These are phyloP conservation scores for Chaetomium globosum DNA, from an alignment of 2,329 filamentous ascomycete genomes.

Conservation along the genomic window DNA sequence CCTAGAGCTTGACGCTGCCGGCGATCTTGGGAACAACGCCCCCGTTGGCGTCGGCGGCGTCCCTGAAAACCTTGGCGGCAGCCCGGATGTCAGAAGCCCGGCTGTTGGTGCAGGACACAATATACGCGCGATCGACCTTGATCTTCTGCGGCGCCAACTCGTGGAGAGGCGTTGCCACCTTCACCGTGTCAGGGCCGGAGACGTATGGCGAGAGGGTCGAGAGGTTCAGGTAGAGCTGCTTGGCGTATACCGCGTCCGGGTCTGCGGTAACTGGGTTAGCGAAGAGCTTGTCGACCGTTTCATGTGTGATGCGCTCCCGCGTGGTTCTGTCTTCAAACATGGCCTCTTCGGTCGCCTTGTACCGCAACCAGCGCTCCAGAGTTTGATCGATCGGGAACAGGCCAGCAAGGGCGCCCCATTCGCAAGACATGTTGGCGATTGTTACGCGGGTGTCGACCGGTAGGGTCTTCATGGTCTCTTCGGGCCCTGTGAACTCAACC, in stretches of 20 bases:
- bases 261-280: constrained; percentile 70
- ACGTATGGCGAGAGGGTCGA: constrained; percentile 83
- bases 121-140: constrained; percentile 78
- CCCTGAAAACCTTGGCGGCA: constrained; percentile 82
- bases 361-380: constrained; percentile 72
- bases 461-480: constrained; percentile 73
- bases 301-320: constrained; percentile 66
- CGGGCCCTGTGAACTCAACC: constrained; percentile 82
- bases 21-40: constrained; percentile 71
- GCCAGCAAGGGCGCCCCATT: constrained; percentile 68
- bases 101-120: constrained; percentile 89
- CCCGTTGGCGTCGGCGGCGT: constrained; percentile 61
- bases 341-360: constrained; percentile 72
- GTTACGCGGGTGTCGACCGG: constrained; percentile 69
- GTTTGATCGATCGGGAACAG: constrained; percentile 76
- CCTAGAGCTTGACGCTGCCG: constrained; percentile 79
- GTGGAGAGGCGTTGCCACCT: constrained; percentile 75
- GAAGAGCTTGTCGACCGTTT: constrained; percentile 71
- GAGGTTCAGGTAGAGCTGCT: constrained; percentile 78
- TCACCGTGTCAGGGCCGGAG: constrained; percentile 87
- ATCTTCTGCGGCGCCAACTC: constrained; percentile 76
- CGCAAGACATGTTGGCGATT: constrained; percentile 75
- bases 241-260: constrained; percentile 77
- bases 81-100: constrained; percentile 78
- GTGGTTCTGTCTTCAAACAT: constrained; percentile 57